These are phyloP conservation scores for Tephrocybe sp. DNA, from an alignment of 768 basidiomycete species.

Conservation along the genomic window DNA sequence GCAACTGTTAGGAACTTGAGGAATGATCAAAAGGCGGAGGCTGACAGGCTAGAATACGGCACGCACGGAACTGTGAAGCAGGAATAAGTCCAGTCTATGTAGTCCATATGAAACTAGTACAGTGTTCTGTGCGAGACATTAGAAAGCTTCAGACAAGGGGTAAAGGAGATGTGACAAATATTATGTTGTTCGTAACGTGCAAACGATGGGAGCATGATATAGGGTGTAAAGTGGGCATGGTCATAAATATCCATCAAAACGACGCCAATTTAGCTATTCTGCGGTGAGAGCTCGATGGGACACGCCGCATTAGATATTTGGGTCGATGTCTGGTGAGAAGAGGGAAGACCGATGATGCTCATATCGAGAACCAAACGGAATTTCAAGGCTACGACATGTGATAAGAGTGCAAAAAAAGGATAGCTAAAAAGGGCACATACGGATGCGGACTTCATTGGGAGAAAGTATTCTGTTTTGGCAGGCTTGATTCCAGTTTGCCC, in stretches of 20 bases:
- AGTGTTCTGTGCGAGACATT: constrained; percentile 13
- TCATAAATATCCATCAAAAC: constrained; percentile 6
- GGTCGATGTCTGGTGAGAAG: constrained; percentile 50
- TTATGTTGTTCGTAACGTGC: constrained; percentile 15
- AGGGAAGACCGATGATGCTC: constrained; percentile 66
- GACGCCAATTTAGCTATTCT: constrained; percentile 38
- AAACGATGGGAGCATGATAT: constrained; percentile 17
- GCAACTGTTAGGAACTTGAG: no score
- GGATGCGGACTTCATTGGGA: constrained; percentile 49
- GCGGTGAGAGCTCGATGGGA: constrained; percentile 63
- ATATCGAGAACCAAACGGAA: constrained; percentile 66
- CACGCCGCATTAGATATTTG: constrained; percentile 60
- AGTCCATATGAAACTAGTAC: constrained; percentile 15
- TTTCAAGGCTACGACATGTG: constrained; percentile 44
- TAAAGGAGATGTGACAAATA: constrained; percentile 12
- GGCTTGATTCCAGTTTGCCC: constrained; percentile 73
- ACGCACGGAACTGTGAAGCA: neutral
- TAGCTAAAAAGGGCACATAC: constrained; percentile 40
- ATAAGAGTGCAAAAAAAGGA: constrained; percentile 9
- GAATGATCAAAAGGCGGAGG: no score
- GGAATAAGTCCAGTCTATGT: constrained; percentile 16
- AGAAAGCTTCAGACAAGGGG: neutral
- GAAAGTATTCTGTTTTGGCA: constrained; percentile 62
- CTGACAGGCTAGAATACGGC: no score
- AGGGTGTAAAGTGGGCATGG: constrained; percentile 7